phyloP scores from a whole-genome alignment of 306 rosid genomes.

The Citrullus mucosospermus region DNA sequence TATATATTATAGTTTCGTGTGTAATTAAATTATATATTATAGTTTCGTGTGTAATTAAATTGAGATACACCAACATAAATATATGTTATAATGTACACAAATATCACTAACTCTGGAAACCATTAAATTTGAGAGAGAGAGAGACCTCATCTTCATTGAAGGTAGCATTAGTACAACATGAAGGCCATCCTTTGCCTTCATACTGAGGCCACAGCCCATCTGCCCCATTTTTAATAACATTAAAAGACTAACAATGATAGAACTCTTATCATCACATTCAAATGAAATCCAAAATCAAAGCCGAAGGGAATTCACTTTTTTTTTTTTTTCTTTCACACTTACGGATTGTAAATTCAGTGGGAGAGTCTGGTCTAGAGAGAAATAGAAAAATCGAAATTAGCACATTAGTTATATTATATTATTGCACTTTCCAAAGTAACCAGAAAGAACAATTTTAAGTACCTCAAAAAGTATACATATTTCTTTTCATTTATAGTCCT shows the following conservation, averaged over 20 bases:
- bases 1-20: too few relatives aligned
- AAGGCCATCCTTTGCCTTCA: neutral
- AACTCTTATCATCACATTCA: neutral
- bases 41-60: too few relatives aligned
- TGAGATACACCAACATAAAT: too few relatives aligned
- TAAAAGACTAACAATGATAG: neutral
- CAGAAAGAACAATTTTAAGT: too few relatives aligned
- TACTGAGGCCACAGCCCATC: constrained; percentile 5
- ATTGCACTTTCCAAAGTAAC: too few relatives aligned
- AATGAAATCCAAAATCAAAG: neutral
- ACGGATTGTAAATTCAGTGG: neutral
- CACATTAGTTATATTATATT: neutral
- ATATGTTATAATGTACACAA: too few relatives aligned
- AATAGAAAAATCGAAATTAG: neutral
- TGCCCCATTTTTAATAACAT: neutral
- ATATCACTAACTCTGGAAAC: neutral
- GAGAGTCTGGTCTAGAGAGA: neutral
- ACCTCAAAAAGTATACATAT: too few relatives aligned
- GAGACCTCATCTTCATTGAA: neutral
- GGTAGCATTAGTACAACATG: neutral
- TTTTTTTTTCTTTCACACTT: neutral
- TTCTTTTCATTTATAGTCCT: too few relatives aligned
- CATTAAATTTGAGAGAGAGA: neutral
- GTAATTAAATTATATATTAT: too few relatives aligned
- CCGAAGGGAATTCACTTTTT: neutral